Evolutionary conservation across 148 eudicot genomes (phyloP), one percentile per base, ranked within the genome.

Genomic region (Nyssa sinensis): DNA sequence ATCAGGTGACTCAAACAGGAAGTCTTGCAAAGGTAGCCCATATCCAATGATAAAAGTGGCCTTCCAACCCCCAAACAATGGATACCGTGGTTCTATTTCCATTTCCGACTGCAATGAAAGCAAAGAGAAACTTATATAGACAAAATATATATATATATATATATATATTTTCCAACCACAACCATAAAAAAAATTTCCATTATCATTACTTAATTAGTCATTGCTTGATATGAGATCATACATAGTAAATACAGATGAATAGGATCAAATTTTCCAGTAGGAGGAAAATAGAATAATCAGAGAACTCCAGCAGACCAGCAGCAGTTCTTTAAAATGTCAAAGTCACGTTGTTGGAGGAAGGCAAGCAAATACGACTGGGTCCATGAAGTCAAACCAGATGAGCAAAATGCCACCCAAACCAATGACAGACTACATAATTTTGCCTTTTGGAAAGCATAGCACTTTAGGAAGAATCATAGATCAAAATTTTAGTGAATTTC

Each of bases 31-130:
- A 14, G 98, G 98, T 39, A 94, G 77, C 75, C 89, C 89, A 75
- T 94, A 94, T 64, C 98, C 98, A 77, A 94, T 89, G 74, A 86
- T 76, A 87, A 94, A 94, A 62, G 96, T 88, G n/a, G 97, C 78
- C 85, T 84, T 92, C 98, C 98, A 94, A 35, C 98, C 97, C 64
- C 98, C 97, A 90, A 94, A 92, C 73, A 94, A 82, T 51, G 99
- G 98, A 88, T 96, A 96, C 2, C 98, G 87, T 21, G 99, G 99
- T 80, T 93, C 94, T 75, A 96, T 83, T 80, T 88, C 89, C 85
- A 96, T 80, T 81, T 91, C 98, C 21, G 99, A 93, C 98, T 96
- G 93, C 79, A 80, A 78, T 57, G 53, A 77, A 65, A 69, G 78
- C 29, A 71, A 66, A 31, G 9, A 32, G 27, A 57, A 32, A 62